Percentiles rank a stretch among this genome's conserved stretches.
Evolutionary conservation across 805 yeast species (phyloP).

Genomic region (Starmera pachycereana): DNA sequence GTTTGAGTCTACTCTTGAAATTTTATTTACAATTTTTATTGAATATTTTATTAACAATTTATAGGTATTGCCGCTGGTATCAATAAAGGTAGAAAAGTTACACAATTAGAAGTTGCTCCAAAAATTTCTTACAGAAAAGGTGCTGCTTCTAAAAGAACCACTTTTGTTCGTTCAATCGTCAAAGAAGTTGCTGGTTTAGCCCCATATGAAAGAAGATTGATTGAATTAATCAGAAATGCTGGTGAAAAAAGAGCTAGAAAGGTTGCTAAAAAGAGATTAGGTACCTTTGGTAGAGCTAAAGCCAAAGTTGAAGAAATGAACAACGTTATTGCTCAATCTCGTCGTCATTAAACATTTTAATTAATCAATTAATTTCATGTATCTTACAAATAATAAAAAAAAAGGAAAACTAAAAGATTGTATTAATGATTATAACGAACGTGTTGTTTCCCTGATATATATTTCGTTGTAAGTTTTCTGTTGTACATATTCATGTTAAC

Average conservation of each 20-base stretch:
- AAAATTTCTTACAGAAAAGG: constrained; percentile 96
- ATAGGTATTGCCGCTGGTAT: constrained; percentile 93
- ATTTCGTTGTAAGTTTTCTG: too few relatives aligned
- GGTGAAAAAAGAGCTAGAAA: constrained; percentile 99
- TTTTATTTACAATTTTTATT: background rate
- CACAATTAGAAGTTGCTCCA: constrained; percentile 73
- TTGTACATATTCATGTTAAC: too few relatives aligned
- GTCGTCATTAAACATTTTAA: constrained; percentile 60
- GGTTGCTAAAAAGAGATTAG: constrained; percentile 99
- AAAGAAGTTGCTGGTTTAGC: constrained; percentile 98
- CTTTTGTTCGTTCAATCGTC: constrained; percentile 90
- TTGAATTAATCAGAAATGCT: constrained; percentile 98
- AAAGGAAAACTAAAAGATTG: too few relatives aligned
- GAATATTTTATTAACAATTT: constrained; percentile 23
- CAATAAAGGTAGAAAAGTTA: constrained; percentile 99
- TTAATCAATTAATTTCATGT: background rate
- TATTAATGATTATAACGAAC: too few relatives aligned
- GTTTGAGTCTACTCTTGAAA: too few relatives aligned
- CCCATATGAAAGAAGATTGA: constrained; percentile 99
- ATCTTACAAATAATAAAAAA: too few relatives aligned
- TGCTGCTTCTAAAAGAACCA: constrained; percentile 89
- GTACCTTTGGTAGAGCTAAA: constrained; percentile 99
- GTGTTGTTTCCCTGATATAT: too few relatives aligned
- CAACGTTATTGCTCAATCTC: constrained; percentile 91
- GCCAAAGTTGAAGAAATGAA: constrained; percentile 99